Conservation (phyloP, 2,329 filamentous ascomycete species). For the Curvularia sp. region DNA sequence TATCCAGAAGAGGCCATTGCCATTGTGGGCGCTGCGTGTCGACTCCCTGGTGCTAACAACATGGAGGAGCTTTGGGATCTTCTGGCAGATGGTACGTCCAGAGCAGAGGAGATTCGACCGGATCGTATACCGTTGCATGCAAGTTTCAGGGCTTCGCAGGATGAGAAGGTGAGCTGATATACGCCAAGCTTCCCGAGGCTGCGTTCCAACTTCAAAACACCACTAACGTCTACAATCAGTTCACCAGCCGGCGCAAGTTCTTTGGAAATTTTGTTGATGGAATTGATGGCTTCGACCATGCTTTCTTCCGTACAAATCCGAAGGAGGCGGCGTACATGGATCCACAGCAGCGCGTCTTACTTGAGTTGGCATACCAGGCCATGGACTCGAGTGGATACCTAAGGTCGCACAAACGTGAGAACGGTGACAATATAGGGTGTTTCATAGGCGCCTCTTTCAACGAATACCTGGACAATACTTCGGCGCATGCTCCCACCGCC, state of each 20-base stretch:
- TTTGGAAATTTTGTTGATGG: constrained; percentile 6
- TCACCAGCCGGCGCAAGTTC: background rate
- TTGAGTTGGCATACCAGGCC: constrained; percentile 41
- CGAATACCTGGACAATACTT: constrained; percentile 37
- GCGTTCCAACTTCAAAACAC: background rate
- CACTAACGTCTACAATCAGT: background rate
- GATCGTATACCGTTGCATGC: constrained; percentile 13
- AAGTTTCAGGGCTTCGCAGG: constrained; percentile 16
- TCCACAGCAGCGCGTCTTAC: constrained; percentile 32
- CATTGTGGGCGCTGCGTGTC: constrained; percentile 21
- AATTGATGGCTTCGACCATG: constrained; percentile 39
- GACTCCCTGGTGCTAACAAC: constrained; percentile 18
- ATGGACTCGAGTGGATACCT: constrained; percentile 45
- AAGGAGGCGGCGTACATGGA: constrained; percentile 32
- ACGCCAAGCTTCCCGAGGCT: background rate
- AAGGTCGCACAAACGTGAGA: background rate
- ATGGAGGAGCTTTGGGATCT: constrained; percentile 26
- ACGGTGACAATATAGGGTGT: constrained; percentile 31
- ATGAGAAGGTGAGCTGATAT: constrained; percentile 1
- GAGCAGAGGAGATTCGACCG: constrained; percentile 14
- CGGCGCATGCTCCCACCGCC: constrained; percentile 16
- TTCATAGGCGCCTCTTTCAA: constrained; percentile 39
- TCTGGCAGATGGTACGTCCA: constrained; percentile 14
- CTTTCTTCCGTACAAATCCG: constrained; percentile 30
- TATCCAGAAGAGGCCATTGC: constrained; percentile 21